phyloP scores from a whole-genome alignment of 345 rosid species.

The Aquilaria yunnanensis region DNA sequence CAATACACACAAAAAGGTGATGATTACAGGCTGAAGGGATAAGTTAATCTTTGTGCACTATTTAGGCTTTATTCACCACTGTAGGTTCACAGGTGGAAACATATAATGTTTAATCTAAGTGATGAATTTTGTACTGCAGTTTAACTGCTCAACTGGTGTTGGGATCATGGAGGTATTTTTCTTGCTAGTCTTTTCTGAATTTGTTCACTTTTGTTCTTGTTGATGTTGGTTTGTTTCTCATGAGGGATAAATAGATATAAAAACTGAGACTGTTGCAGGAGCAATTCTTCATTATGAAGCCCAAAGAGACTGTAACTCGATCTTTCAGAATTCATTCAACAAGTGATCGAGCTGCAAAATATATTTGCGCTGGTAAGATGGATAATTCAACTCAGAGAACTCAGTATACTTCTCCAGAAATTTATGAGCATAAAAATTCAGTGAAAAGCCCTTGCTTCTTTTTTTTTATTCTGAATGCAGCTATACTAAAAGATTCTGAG shows the following conservation, averaged over 20 bases:
- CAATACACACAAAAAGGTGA: no score
- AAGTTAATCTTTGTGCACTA: no score
- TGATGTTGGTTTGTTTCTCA: conserved; percentile 5
- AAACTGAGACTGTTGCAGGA: conserved; percentile 43
- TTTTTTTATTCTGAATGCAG: conserved; percentile 29
- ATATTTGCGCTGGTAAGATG: conserved; percentile 57
- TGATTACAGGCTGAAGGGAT: no score
- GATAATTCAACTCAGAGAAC: background rate
- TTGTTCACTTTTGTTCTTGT: background rate
- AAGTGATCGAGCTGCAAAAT: conserved; percentile 81
- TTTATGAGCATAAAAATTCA: no score
- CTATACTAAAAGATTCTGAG: conserved; percentile 79
- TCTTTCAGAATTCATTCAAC: conserved; percentile 75
- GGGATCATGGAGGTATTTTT: conserved; percentile 58
- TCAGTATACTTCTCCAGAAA: background rate
- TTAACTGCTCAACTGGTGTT: conserved; percentile 80
- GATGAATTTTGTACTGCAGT: conserved; percentile 36
- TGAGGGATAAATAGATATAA: conserved; percentile 5
- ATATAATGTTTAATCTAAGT: background rate
- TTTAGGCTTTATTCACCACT: no score
- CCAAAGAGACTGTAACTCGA: conserved; percentile 46
- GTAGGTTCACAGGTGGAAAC: no score
- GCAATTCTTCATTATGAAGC: conserved; percentile 85
- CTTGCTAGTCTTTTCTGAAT: background rate
- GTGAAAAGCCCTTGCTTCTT: no score